phyloP scores from a whole-genome alignment of 2,329 filamentous ascomycete genomes.

The Alternaria sp. region DNA sequence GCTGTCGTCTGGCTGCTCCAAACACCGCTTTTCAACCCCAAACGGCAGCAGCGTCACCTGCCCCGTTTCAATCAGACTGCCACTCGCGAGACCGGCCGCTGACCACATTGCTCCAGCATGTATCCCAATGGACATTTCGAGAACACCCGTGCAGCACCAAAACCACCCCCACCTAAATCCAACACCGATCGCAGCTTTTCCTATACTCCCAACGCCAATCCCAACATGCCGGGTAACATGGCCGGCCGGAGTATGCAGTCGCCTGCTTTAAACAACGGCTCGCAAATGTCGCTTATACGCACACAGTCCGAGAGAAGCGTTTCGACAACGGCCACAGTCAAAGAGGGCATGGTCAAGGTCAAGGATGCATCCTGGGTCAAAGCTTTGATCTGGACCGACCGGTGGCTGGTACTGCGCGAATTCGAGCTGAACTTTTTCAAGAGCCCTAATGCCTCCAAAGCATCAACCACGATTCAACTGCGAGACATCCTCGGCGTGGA shows the following conservation, averaged over 20 bases:
- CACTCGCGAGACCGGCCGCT: slow-evolving; percentile 9
- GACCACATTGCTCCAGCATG: slow-evolving; percentile 52
- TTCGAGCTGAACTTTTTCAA: slow-evolving; percentile 95
- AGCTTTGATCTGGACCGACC: slow-evolving; percentile 56
- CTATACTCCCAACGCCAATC: slow-evolving; percentile 51
- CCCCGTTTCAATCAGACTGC: not conserved
- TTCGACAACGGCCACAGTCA: slow-evolving; percentile 49
- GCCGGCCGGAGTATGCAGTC: slow-evolving; percentile 76
- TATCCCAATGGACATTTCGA: slow-evolving; percentile 78
- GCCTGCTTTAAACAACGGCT: slow-evolving; percentile 53
- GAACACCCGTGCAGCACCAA: slow-evolving; percentile 94
- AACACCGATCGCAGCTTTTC: too few relatives aligned
- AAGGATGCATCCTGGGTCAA: slow-evolving; percentile 68
- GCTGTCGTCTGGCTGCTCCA: not conserved
- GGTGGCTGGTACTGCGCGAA: slow-evolving; percentile 89
- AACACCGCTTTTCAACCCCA: not conserved
- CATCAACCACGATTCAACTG: slow-evolving; percentile 82
- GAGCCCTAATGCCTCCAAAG: slow-evolving; percentile 78
- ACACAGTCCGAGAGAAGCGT: slow-evolving; percentile 51
- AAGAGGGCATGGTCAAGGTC: slow-evolving; percentile 77
- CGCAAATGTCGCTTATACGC: slow-evolving; percentile 48
- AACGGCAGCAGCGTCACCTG: slow-evolving; percentile 1
- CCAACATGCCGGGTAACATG: slow-evolving; percentile 74
- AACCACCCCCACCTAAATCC: slow-evolving; percentile 57
- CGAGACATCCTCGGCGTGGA: slow-evolving; percentile 90